Conservation (phyloP, 345 rosid species). For the Bretschneidera sinensis region DNA sequence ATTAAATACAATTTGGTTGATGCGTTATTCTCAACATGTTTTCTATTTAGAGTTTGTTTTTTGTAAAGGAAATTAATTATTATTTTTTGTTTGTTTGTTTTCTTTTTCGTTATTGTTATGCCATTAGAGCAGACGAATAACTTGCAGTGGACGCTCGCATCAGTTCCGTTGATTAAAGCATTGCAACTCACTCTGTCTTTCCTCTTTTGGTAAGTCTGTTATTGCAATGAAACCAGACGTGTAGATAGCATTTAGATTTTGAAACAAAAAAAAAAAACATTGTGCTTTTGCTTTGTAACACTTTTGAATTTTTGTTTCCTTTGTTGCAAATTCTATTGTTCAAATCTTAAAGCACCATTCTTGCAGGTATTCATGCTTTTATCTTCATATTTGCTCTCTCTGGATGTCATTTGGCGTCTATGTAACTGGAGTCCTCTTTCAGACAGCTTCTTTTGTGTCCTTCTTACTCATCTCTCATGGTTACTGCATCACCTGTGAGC, state of each 20-base stretch:
- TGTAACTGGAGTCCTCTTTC: conserved; percentile 86
- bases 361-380: conserved; percentile 86
- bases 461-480: conserved; percentile 92
- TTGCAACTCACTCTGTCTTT: conserved; percentile 80
- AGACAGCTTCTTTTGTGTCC: conserved; percentile 84
- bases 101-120: conserved; percentile 13
- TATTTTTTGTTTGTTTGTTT: too few relatives aligned
- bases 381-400: conserved; percentile 73
- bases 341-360: neutral
- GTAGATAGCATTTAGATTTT: too few relatives aligned
- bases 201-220: conserved; percentile 91
- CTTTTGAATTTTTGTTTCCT: too few relatives aligned
- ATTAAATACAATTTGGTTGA: neutral
- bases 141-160: conserved; percentile 79
- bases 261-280: too few relatives aligned
- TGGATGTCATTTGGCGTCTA: conserved; percentile 98
- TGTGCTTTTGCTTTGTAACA: too few relatives aligned
- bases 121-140: conserved; percentile 59
- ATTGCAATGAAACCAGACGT: too few relatives aligned
- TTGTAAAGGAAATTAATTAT: too few relatives aligned
- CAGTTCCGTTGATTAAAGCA: conserved; percentile 86
- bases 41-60: conserved; percentile 3
- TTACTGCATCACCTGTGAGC: conserved; percentile 84
- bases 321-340: conserved; percentile 3
- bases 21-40: neutral